These are phyloP conservation scores for Bidens hawaiensis DNA, from an alignment of 140 eudicot species.

Conservation along the genomic window DNA sequence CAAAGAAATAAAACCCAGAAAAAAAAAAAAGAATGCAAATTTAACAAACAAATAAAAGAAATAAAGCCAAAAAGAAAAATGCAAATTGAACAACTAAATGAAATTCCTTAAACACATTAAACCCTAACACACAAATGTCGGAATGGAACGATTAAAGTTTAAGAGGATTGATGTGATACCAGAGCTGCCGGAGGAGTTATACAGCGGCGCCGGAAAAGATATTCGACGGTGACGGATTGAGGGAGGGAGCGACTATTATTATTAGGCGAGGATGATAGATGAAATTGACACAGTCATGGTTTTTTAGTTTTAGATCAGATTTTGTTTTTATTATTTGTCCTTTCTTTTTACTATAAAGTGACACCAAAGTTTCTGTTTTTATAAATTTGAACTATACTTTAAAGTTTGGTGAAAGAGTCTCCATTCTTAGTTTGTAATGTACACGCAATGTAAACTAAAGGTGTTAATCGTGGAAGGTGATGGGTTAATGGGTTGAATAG, in stretches of 20 bases:
- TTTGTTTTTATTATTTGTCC: not conserved
- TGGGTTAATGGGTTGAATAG: not conserved
- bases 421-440: too few relatives aligned
- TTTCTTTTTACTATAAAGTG: not conserved
- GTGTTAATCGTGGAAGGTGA: too few relatives aligned
- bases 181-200: not conserved
- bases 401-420: too few relatives aligned
- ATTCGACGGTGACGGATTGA: not conserved
- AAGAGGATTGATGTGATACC: constrained; percentile 2
- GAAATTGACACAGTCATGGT: too few relatives aligned
- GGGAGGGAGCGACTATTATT: not conserved
- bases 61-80: not conserved
- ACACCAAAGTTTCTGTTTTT: not conserved
- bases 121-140: not conserved
- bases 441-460: too few relatives aligned
- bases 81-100: too few relatives aligned
- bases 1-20: not conserved
- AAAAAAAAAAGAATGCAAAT: not conserved
- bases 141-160: not conserved
- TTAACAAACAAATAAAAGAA: not conserved
- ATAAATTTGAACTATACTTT: not conserved
- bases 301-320: not conserved
- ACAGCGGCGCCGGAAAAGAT: not conserved
- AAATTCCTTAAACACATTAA: too few relatives aligned
- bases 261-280: not conserved